Evolutionary conservation across 2,329 filamentous ascomycete species (phyloP).

Genomic region (Aspergillaceae sp.): DNA sequence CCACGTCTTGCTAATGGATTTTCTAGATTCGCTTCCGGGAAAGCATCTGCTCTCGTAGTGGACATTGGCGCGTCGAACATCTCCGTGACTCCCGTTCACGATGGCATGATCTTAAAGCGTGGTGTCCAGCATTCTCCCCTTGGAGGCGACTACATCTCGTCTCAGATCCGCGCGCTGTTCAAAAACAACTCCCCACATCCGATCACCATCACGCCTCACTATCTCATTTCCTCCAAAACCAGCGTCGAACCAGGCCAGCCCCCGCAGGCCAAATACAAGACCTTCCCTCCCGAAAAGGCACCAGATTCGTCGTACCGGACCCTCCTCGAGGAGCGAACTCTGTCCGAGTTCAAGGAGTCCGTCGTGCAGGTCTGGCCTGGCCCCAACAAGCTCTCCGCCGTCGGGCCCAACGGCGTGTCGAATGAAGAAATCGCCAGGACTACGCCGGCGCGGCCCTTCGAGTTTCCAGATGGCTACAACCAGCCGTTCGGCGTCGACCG

Average conservation of each 20-base stretch:
- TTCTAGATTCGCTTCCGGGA: conserved; percentile 71
- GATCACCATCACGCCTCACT: conserved; percentile 75
- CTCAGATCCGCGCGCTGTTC: conserved; percentile 77
- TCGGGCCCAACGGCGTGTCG: conserved; percentile 44
- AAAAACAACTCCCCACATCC: conserved; percentile 55
- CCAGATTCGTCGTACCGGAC: conserved; percentile 63
- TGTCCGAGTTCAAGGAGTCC: conserved; percentile 96
- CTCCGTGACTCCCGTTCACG: conserved; percentile 82
- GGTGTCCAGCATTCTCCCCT: conserved; percentile 77
- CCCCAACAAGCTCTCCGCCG: conserved; percentile 54
- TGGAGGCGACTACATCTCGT: conserved; percentile 82
- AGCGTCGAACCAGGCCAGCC: conserved; percentile 79
- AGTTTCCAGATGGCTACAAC: conserved; percentile 96
- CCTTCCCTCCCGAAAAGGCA: conserved; percentile 53
- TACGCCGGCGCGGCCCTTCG: conserved; percentile 77
- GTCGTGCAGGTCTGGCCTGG: conserved; percentile 91
- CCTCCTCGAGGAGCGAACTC: conserved; percentile 82
- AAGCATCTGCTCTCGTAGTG: conserved; percentile 84
- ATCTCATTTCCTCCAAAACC: conserved; percentile 77
- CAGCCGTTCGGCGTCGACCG: conserved; percentile 87
- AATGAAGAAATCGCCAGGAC: conserved; percentile 69
- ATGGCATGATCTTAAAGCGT: conserved; percentile 89
- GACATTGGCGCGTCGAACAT: conserved; percentile 85
- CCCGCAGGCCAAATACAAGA: conserved; percentile 65
- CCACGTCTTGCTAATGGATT: background rate